phyloP scores from a whole-genome alignment of 805 yeast species.

The Isabelozyma rhagii region DNA sequence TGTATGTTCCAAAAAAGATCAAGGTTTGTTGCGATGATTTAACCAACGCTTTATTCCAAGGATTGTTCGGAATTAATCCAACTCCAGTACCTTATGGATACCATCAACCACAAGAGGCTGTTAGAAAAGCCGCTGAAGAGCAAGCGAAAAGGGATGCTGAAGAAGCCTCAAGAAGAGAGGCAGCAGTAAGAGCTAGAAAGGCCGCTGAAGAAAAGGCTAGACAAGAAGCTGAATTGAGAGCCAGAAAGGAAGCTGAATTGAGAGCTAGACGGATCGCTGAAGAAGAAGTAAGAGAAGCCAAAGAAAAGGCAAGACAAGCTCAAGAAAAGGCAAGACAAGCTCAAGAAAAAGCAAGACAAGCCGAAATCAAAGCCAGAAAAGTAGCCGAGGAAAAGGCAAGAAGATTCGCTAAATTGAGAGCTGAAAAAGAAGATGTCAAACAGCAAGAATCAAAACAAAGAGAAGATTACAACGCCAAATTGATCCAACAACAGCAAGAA shows the following conservation, averaged over 20 bases:
- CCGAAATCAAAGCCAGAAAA: slow-evolving; percentile 6
- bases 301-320: slow-evolving; percentile 6
- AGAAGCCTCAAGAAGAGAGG: slow-evolving; percentile 3
- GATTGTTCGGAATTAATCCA: not conserved
- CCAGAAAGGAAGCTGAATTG: slow-evolving; percentile 3
- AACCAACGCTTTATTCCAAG: not conserved
- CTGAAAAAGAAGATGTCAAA: not conserved
- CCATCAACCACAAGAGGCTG: slow-evolving; percentile 1
- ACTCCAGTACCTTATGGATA: not conserved
- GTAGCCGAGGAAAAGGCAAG: slow-evolving; percentile 4
- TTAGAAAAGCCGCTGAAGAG: not conserved
- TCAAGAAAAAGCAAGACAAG: slow-evolving; percentile 6
- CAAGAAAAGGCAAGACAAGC: slow-evolving; percentile 4
- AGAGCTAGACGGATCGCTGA: slow-evolving; percentile 4
- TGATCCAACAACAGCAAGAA: slow-evolving; percentile 20
- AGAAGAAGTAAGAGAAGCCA: slow-evolving; percentile 5
- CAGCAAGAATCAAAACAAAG: slow-evolving; percentile 5
- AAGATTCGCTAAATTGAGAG: slow-evolving; percentile 3
- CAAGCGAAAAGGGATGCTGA: slow-evolving; percentile 1
- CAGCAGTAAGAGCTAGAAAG: slow-evolving; percentile 1
- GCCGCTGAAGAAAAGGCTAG: slow-evolving; percentile 2
- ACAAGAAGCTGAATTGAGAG: not conserved
- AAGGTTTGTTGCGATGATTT: slow-evolving; percentile 1
- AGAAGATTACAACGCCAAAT: slow-evolving; percentile 5
- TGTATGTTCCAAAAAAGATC: slow-evolving; percentile 23